phyloP scores from a whole-genome alignment of 257 asterid species.

The Solanum paucissectum region DNA sequence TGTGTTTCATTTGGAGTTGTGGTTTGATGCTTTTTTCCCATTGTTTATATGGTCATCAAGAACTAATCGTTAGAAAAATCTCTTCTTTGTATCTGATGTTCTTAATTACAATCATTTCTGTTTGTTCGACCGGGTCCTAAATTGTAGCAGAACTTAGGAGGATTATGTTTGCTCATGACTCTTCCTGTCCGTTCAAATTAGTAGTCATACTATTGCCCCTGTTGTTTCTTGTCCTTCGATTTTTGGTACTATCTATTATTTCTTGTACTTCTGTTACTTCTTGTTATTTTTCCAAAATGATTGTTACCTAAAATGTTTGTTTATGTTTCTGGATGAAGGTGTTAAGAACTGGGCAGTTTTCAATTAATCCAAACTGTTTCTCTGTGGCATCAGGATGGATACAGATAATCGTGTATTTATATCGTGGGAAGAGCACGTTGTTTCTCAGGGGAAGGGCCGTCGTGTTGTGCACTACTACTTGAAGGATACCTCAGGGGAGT shows the following conservation, averaged over 20 bases:
- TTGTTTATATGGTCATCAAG: not conserved
- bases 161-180: not conserved
- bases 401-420: conserved; percentile 5
- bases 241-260: not conserved
- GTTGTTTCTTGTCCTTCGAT: not conserved
- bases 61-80: not conserved
- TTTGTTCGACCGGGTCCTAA: not conserved
- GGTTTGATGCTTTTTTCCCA: no score
- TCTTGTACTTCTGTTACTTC: not conserved
- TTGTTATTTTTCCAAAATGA: not conserved
- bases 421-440: conserved; percentile 18
- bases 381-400: conserved; percentile 28
- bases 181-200: not conserved
- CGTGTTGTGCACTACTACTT: conserved; percentile 29
- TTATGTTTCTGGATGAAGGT: not conserved
- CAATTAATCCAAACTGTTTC: not conserved
- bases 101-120: not conserved
- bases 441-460: conserved; percentile 9
- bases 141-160: not conserved
- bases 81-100: not conserved
- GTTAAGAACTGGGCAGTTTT: not conserved
- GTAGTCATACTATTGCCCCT: not conserved
- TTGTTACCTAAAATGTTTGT: not conserved
- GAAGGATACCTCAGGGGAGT: conserved; percentile 15
- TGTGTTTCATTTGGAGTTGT: no score